phyloP scores from a whole-genome alignment of 305 asterid genomes.

The Salvia sclarea region DNA sequence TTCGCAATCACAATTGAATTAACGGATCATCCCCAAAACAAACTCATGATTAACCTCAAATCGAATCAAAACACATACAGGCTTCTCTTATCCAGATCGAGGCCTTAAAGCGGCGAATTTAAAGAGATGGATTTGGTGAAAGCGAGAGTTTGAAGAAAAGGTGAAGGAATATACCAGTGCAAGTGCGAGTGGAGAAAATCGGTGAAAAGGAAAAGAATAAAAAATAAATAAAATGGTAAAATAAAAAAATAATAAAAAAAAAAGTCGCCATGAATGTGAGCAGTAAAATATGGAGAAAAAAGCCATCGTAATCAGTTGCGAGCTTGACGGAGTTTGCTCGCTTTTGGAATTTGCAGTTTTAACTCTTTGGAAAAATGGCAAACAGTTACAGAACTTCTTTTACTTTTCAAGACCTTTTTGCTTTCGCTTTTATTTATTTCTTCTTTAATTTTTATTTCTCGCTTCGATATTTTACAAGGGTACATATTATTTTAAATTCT shows the following conservation, averaged over 20 bases:
- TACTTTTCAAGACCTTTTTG: neutral
- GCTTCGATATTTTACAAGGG: no score
- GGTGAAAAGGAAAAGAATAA: constrained; percentile 1
- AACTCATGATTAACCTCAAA: constrained; percentile 22
- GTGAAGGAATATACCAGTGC: constrained; percentile 18
- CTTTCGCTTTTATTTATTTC: neutral
- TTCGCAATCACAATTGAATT: constrained; percentile 8
- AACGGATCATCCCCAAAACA: constrained; percentile 25
- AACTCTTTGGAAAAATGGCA: neutral
- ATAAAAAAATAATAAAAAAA: neutral
- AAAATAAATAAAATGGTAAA: neutral
- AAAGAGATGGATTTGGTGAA: constrained; percentile 26
- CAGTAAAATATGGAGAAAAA: constrained; percentile 32
- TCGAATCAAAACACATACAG: constrained; percentile 19
- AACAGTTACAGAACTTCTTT: neutral
- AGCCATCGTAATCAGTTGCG: constrained; percentile 36
- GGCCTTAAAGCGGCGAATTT: neutral
- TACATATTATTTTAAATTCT: no score
- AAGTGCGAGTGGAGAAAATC: constrained; percentile 21
- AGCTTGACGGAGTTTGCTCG: constrained; percentile 33
- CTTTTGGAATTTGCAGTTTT: constrained; percentile 21
- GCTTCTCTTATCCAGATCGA: constrained; percentile 31
- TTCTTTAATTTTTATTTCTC: no score
- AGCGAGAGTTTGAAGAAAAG: constrained; percentile 17
- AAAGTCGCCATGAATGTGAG: constrained; percentile 25